A percentile compares a stretch with the other conserved stretches of the same genome.
These are phyloP conservation scores for Blastobotrys indianensis DNA, from an alignment of 1,139 yeast genomes.

Conservation along the genomic window DNA sequence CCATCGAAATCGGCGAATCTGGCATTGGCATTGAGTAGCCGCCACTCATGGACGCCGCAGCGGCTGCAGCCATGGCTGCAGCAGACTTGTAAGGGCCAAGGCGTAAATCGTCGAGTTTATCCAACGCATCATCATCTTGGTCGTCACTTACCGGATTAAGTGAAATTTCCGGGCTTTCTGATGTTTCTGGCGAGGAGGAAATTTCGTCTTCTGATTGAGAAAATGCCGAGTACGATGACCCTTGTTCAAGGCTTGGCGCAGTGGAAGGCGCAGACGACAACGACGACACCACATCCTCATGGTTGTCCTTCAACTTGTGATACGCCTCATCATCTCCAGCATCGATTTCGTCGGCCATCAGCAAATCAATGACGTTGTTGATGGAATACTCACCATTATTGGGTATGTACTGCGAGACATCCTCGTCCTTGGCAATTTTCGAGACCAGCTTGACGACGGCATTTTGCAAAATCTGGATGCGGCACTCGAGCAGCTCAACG, in stretches of 20 bases:
- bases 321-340: slow-evolving; percentile 8
- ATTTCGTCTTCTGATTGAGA: background rate
- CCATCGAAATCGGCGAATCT: background rate
- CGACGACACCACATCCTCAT: background rate
- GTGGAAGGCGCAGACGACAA: background rate
- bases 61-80: slow-evolving; percentile 24
- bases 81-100: slow-evolving; percentile 21
- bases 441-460: slow-evolving; percentile 43
- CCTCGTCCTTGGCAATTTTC: slow-evolving; percentile 33
- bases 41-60: slow-evolving; percentile 20
- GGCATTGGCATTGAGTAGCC: slow-evolving; percentile 9
- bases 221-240: background rate
- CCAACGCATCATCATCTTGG: background rate
- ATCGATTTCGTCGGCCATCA: slow-evolving; percentile 17
- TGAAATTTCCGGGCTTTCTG: no score
- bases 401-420: slow-evolving; percentile 23
- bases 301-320: background rate
- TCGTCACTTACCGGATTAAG: background rate
- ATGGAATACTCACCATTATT: slow-evolving; percentile 20
- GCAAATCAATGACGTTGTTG: slow-evolving; percentile 23
- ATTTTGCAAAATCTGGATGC: slow-evolving; percentile 56
- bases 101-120: slow-evolving; percentile 10
- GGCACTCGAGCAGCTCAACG: slow-evolving; percentile 63
- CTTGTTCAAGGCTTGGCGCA: no score
- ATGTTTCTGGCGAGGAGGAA: no score